Evolutionary conservation across 2,329 filamentous ascomycete genomes (phyloP).

Genomic region (Drechmeria coniospora): DNA sequence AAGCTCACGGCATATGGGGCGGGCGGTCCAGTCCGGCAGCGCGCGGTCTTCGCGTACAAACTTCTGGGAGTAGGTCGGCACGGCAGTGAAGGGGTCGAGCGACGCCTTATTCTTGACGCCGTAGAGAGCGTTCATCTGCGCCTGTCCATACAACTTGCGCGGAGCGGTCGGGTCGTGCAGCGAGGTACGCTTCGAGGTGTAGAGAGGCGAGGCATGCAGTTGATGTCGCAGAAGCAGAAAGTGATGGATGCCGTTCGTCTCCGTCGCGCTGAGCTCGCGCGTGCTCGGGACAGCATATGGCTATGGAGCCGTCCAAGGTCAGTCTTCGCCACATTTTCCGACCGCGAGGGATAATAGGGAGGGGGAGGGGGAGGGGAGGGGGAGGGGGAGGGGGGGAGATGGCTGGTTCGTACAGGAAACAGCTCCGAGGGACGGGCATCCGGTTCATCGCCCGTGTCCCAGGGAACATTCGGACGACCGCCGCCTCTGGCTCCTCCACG

Average conservation of each 20-base stretch:
- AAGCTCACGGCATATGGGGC: conserved; percentile 34
- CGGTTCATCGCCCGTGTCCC: conserved; percentile 37
- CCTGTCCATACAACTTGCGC: conserved; percentile 35
- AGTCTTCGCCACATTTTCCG: no score
- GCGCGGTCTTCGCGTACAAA: conserved; percentile 35
- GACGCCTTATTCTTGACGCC: conserved; percentile 39
- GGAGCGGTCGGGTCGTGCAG: conserved; percentile 23
- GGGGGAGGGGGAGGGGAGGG: not conserved
- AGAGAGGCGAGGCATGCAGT: conserved; percentile 37
- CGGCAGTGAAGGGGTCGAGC: conserved; percentile 40
- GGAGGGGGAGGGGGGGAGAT: not conserved
- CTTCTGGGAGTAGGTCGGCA: conserved; percentile 42
- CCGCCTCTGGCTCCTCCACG: conserved; percentile 31
- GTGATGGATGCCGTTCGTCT: conserved; percentile 31
- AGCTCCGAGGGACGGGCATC: conserved; percentile 43
- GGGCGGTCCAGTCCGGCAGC: conserved; percentile 36
- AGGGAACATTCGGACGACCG: conserved; percentile 32
- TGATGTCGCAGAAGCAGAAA: conserved; percentile 42
- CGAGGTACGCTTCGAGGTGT: conserved; percentile 36
- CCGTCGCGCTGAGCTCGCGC: conserved; percentile 25
- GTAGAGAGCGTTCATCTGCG: conserved; percentile 42
- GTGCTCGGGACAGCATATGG: conserved; percentile 33
- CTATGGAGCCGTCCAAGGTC: conserved; percentile 14
- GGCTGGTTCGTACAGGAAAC: conserved; percentile 31
- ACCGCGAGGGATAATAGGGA: not conserved